Evolutionary conservation across 345 rosid species (phyloP), one percentile per base, ranked within the genome.

Genomic region (Lagerstroemia speciosa): DNA sequence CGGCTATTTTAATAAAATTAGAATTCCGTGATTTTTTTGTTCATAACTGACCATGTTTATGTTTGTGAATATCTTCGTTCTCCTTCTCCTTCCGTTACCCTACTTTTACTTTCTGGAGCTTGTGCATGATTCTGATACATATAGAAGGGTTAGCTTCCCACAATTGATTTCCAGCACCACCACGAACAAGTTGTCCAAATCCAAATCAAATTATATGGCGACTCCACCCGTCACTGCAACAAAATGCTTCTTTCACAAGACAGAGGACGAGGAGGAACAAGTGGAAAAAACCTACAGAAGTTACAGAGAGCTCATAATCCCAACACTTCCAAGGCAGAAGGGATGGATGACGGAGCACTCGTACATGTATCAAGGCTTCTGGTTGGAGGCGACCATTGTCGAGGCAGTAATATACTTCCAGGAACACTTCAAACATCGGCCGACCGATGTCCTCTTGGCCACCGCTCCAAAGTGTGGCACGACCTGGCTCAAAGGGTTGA

Each of bases 401-500:
- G 57, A 27, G 24, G 69, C 33, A 16, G 52, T 26, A 2, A 41
- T 66, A 36, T 66, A 30, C 19, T 9, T 45, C 31, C 69, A 66
- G 22, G 48, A 41, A 12, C 33, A 66, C 57, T 45, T 66, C 55
- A 66, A 66, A 30, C 19, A 55, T 19, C 36, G 57, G 32, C 69
- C 55, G 0, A 22, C 45, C 14, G 67, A 64, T 26, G 17, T 64
- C 8, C 38, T 64, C 67, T 29, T 64, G 6, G 67, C 43, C 26
- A 64, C n/a, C n/a, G n/a, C n/a, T n/a, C n/a, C n/a, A n/a, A n/a
- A n/a, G n/a, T n/a, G n/a, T 12, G 66, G 66, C 0, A 31, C 66
- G 36, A 63, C 66, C 20, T 65, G 68, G 68, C 50, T 65, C 29
- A 65, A 41, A 12, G 46, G 30, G 33, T 15, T 65, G 17, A 16